Evolutionary conservation across 2,329 filamentous ascomycete genomes (phyloP).

Genomic region (Penicillium sclerotiorum): DNA sequence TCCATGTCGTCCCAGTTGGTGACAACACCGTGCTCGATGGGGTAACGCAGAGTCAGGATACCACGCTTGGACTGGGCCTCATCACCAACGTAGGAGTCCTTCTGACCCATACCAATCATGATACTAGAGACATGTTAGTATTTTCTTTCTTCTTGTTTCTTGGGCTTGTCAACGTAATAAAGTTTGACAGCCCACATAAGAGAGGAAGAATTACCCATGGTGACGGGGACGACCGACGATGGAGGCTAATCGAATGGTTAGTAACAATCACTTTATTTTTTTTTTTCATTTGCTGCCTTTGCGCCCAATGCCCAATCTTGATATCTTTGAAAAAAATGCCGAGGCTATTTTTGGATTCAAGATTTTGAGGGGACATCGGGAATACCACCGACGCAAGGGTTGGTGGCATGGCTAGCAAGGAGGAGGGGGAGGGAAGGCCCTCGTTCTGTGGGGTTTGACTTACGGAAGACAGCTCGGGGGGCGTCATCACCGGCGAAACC

Average conservation of each 20-base stretch:
- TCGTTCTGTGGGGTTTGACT: constrained; percentile 56
- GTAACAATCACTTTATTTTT: constrained; percentile 12
- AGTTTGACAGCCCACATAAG: constrained; percentile 5
- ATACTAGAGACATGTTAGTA: constrained; percentile 67
- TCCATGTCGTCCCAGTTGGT: constrained; percentile 99
- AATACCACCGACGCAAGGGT: constrained; percentile 31
- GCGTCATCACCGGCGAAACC: constrained; percentile 99
- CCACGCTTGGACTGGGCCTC: constrained; percentile 99
- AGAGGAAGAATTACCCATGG: constrained; percentile 79
- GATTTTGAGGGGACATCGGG: constrained; percentile 3
- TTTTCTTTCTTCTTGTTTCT: background rate
- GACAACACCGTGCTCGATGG: constrained; percentile 99
- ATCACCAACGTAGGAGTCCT: constrained; percentile 99
- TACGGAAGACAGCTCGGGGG: constrained; percentile 99
- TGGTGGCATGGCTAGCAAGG: constrained; percentile 23
- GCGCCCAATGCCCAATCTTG: too few relatives aligned
- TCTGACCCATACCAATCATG: constrained; percentile 99
- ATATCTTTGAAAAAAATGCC: background rate
- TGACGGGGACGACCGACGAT: constrained; percentile 99
- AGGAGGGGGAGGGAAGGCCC: constrained; percentile 18
- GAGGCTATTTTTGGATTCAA: background rate
- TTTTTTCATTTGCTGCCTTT: too few relatives aligned
- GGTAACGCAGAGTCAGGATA: constrained; percentile 99
- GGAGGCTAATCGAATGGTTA: constrained; percentile 67
- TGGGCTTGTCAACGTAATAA: background rate